These are phyloP conservation scores for Alternaria ethzedia DNA, from an alignment of 2,329 filamentous ascomycete genomes.

Conservation along the genomic window DNA sequence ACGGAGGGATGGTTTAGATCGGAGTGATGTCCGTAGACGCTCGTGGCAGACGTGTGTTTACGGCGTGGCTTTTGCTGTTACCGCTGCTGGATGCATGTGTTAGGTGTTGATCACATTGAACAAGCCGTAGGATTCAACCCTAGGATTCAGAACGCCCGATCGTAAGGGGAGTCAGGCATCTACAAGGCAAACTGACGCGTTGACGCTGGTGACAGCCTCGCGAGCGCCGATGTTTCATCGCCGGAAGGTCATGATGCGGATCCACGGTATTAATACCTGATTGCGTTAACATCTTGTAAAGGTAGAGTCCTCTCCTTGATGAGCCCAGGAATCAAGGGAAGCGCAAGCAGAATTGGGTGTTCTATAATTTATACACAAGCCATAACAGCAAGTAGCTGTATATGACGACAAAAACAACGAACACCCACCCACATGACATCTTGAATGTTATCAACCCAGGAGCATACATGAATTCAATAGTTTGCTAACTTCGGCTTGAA, in stretches of 20 bases:
- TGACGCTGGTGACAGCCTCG: conserved; percentile 9
- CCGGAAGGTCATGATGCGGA: background rate
- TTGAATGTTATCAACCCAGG: fast-evolving
- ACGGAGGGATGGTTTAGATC: background rate
- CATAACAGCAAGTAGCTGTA: background rate
- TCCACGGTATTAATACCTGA: background rate
- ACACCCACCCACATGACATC: background rate
- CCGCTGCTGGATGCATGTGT: background rate
- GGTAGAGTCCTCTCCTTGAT: background rate
- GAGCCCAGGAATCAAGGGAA: background rate
- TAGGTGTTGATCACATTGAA: background rate
- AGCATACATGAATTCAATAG: background rate
- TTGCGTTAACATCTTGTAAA: background rate
- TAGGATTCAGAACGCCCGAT: background rate
- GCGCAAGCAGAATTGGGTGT: background rate
- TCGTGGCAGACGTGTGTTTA: conserved; percentile 6
- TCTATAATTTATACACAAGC: background rate
- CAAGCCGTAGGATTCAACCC: background rate
- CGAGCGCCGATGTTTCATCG: background rate
- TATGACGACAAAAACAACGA: background rate
- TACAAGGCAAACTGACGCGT: background rate
- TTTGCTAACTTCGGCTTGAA: background rate
- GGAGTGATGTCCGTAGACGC: conserved; percentile 8
- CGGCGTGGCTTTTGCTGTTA: background rate
- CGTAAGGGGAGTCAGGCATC: background rate